These are phyloP conservation scores for Penicillium coffeae DNA, from an alignment of 495 filamentous ascomycete genomes.

Conservation along the genomic window DNA sequence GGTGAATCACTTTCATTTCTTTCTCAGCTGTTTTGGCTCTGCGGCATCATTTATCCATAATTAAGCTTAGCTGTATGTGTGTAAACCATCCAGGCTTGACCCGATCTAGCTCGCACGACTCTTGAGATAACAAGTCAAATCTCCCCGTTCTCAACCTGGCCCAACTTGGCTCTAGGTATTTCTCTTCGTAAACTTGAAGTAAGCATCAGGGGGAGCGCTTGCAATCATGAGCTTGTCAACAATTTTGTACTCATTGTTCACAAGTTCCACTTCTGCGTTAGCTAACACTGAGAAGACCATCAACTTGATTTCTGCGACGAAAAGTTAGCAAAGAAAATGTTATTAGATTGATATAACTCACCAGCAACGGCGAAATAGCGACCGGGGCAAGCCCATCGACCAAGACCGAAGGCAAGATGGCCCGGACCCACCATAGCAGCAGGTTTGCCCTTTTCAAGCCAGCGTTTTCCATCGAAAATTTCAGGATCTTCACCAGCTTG, in stretches of 20 bases:
- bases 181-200: not conserved
- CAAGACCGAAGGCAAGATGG: not conserved
- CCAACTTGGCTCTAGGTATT: too few relatives aligned
- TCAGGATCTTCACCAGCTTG: not conserved
- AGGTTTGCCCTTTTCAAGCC: not conserved
- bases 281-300: not conserved
- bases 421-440: not conserved
- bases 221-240: not conserved
- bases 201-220: not conserved
- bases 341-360: too few relatives aligned
- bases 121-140: too few relatives aligned
- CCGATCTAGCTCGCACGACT: too few relatives aligned
- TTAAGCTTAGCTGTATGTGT: too few relatives aligned
- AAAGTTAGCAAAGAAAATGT: too few relatives aligned
- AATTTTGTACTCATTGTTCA: not conserved
- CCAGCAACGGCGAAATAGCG: not conserved
- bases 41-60: too few relatives aligned
- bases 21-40: too few relatives aligned
- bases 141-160: too few relatives aligned
- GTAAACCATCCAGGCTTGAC: too few relatives aligned
- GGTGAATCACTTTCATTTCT: too few relatives aligned
- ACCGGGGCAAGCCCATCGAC: not conserved
- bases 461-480: not conserved
- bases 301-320: not conserved
- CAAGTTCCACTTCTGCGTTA: not conserved